These are phyloP conservation scores for Vitis hybrid DNA, from an alignment of 177 flowering plant genomes.

Conservation along the genomic window DNA sequence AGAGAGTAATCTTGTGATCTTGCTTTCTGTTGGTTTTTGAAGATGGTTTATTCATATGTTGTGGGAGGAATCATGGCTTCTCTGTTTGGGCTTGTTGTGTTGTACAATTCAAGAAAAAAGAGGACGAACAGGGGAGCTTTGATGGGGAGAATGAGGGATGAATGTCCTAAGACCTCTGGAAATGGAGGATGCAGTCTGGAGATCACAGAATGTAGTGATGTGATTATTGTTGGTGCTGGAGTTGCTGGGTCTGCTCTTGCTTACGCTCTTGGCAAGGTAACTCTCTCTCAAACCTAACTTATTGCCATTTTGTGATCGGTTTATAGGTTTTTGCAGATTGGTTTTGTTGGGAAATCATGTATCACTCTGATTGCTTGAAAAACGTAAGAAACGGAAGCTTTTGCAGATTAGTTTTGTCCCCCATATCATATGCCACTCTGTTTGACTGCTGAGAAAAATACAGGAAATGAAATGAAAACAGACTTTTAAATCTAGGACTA, in stretches of 20 bases:
- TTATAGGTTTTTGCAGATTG: too few relatives aligned
- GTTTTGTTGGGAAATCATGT: too few relatives aligned
- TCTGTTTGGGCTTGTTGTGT: conserved; percentile 2
- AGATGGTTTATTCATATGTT: conserved; percentile 1
- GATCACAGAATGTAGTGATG: conserved; percentile 4
- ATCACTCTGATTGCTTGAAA: too few relatives aligned
- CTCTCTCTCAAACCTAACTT: not conserved
- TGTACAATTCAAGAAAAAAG: conserved; percentile 1
- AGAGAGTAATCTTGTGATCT: too few relatives aligned
- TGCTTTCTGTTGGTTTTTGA: not conserved
- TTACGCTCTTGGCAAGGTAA: conserved; percentile 30
- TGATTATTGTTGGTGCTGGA: conserved; percentile 34
- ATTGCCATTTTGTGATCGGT: too few relatives aligned
- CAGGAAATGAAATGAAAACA: not conserved
- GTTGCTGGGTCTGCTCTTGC: conserved; percentile 39
- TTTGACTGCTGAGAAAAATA: conserved; percentile 1
- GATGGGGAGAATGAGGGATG: not conserved
- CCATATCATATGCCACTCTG: not conserved
- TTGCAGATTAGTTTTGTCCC: not conserved
- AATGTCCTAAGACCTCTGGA: not conserved
- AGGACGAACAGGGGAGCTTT: not conserved
- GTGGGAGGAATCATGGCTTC: conserved; percentile 5
- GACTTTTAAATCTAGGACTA: not conserved
- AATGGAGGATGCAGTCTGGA: not conserved
- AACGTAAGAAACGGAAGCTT: too few relatives aligned